phyloP scores from a whole-genome alignment of 768 basidiomycete genomes.

The Podaxis sp. region DNA sequence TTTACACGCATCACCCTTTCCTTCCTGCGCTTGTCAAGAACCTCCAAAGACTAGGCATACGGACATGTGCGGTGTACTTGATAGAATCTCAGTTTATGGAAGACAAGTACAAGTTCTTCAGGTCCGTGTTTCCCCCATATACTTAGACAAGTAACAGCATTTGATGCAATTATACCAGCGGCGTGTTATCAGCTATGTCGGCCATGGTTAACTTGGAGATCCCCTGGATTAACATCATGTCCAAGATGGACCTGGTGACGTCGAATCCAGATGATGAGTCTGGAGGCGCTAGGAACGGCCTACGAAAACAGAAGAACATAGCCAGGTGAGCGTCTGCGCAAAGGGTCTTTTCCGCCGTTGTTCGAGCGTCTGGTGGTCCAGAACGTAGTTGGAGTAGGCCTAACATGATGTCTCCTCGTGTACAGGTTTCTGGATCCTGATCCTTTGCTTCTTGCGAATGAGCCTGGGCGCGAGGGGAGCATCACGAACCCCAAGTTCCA shows the following conservation, averaged over 20 bases:
- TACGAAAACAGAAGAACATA: constrained; percentile 74
- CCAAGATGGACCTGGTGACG: constrained; percentile 97
- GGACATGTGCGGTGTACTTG: constrained; percentile 88
- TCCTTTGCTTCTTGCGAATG: constrained; percentile 76
- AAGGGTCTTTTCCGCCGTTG: neutral
- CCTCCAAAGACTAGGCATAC: constrained; percentile 72
- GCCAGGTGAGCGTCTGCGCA: constrained; percentile 55
- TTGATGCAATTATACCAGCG: constrained; percentile 44
- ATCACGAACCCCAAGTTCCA: constrained; percentile 81
- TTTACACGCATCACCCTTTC: constrained; percentile 98
- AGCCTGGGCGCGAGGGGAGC: constrained; percentile 56
- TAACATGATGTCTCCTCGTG: constrained; percentile 2
- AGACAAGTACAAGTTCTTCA: constrained; percentile 97
- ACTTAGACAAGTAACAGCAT: neutral
- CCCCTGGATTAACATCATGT: constrained; percentile 97
- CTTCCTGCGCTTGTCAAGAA: constrained; percentile 86
- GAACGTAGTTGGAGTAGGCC: neutral
- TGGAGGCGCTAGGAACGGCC: constrained; percentile 67
- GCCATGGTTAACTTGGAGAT: constrained; percentile 98
- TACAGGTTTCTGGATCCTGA: constrained; percentile 92
- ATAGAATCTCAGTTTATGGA: constrained; percentile 99
- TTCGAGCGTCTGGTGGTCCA: neutral
- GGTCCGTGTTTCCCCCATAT: constrained; percentile 37
- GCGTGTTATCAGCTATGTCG: constrained; percentile 96
- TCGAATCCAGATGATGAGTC: constrained; percentile 58